These are phyloP conservation scores for Fraxinus nigra DNA, from an alignment of 305 asterid species.

Conservation along the genomic window DNA sequence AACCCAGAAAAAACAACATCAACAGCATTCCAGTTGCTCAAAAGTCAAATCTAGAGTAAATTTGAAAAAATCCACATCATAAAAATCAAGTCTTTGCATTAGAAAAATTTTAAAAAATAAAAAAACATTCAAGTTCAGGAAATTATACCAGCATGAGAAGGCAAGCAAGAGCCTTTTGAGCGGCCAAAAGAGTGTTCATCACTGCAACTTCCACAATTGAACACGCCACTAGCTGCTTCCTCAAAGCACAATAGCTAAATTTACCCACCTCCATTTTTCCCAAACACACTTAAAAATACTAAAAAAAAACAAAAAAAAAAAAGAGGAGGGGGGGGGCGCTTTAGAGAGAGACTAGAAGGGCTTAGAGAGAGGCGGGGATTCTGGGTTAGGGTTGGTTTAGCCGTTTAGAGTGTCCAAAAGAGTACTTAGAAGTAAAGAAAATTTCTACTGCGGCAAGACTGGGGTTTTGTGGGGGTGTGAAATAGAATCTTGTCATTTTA, in stretches of 20 bases:
- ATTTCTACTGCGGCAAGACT: constrained; percentile 28
- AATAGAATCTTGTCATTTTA: neutral
- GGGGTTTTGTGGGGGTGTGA: constrained; percentile 32
- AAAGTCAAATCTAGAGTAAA: constrained; percentile 15
- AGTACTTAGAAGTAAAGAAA: neutral
- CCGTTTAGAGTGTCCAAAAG: constrained; percentile 21
- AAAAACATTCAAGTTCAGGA: neutral
- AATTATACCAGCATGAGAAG: constrained; percentile 15
- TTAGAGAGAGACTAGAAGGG: constrained; percentile 15
- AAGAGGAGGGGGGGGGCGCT: neutral
- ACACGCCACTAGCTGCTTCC: neutral
- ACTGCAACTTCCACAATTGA: constrained; percentile 16
- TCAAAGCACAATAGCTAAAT: neutral
- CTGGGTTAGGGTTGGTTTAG: constrained; percentile 21
- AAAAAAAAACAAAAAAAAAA: neutral
- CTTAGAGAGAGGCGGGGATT: neutral
- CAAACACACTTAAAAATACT: neutral
- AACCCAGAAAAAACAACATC: neutral
- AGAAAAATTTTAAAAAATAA: neutral
- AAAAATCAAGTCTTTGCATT: neutral
- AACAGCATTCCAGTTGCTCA: constrained; percentile 9
- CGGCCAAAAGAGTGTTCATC: neutral
- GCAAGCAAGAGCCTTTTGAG: constrained; percentile 16
- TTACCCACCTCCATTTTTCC: constrained; percentile 18
- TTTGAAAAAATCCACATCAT: neutral